Evolutionary conservation across 306 rosid species (phyloP).

Genomic region (Casuarina cunninghamiana): DNA sequence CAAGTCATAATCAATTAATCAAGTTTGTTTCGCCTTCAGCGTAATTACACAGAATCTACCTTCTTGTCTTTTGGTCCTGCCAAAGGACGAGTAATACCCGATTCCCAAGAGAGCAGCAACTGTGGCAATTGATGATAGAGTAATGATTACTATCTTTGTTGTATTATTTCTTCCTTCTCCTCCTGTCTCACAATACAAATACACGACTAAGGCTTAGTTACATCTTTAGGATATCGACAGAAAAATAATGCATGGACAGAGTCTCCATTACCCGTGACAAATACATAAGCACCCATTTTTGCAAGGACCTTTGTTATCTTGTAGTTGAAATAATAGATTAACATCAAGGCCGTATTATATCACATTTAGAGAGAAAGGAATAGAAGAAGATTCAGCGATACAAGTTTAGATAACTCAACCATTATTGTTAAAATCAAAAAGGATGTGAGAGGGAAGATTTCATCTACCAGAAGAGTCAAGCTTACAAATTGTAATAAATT

Average conservation of each 20-base stretch:
- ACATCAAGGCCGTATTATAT: no score
- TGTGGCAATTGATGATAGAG: conserved; percentile 15
- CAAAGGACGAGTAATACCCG: not conserved
- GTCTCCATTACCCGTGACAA: not conserved
- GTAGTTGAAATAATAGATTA: not conserved
- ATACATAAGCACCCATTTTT: not conserved
- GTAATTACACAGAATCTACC: not conserved
- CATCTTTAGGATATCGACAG: not conserved
- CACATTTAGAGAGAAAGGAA: no score
- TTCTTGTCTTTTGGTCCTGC: conserved; percentile 1
- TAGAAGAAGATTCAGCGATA: no score
- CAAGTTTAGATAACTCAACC: no score
- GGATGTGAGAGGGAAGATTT: no score
- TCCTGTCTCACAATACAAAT: not conserved
- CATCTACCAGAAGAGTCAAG: no score
- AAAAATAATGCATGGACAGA: not conserved
- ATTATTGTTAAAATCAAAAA: no score
- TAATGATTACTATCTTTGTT: conserved; percentile 14
- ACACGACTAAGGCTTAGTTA: not conserved
- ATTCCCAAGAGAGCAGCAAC: conserved; percentile 14
- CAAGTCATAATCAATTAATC: not conserved
- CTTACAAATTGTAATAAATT: no score
- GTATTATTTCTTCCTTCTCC: not conserved
- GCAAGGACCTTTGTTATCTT: not conserved
- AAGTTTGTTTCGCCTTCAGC: no score